Evolutionary conservation across 2,329 filamentous ascomycete species (phyloP).

Genomic region (Botrytis tulipae): DNA sequence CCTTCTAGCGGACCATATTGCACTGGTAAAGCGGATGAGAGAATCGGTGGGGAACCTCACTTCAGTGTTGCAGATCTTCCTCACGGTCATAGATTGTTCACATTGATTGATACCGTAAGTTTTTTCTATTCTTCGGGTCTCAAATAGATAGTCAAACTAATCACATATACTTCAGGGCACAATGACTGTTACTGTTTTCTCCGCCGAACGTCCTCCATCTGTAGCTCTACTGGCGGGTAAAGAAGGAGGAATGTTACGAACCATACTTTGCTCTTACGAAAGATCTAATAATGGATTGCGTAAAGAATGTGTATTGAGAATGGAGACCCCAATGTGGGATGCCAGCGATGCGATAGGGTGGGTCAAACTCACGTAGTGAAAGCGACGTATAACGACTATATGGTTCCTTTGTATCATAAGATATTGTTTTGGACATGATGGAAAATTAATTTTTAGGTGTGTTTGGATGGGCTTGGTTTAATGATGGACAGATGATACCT

Average conservation of each 20-base stretch:
- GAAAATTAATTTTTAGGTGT: background rate
- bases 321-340: slow-evolving; percentile 26
- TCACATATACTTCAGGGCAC: slow-evolving; percentile 1
- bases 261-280: slow-evolving; percentile 35
- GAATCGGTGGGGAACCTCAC: slow-evolving; percentile 31
- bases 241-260: slow-evolving; percentile 40
- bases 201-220: slow-evolving; percentile 38
- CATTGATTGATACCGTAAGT: slow-evolving; percentile 37
- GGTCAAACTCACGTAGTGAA: slow-evolving; percentile 19
- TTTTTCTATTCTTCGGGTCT: background rate
- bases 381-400: background rate
- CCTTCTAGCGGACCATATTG: slow-evolving; percentile 21
- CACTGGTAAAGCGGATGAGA: slow-evolving; percentile 19
- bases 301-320: slow-evolving; percentile 28
- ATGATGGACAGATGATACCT: background rate
- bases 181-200: slow-evolving; percentile 37
- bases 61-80: slow-evolving; percentile 22
- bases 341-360: slow-evolving; percentile 11
- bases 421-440: background rate
- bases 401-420: background rate
- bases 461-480: background rate
- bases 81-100: slow-evolving; percentile 25
- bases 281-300: slow-evolving; percentile 22
- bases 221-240: slow-evolving; percentile 38
- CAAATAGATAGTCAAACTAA: background rate